Percentiles rank a stretch among this genome's conserved stretches.
These are phyloP conservation scores for Acanthamoeba healyi DNA, from an alignment of 208 protist genomes.

Conservation along the genomic window DNA sequence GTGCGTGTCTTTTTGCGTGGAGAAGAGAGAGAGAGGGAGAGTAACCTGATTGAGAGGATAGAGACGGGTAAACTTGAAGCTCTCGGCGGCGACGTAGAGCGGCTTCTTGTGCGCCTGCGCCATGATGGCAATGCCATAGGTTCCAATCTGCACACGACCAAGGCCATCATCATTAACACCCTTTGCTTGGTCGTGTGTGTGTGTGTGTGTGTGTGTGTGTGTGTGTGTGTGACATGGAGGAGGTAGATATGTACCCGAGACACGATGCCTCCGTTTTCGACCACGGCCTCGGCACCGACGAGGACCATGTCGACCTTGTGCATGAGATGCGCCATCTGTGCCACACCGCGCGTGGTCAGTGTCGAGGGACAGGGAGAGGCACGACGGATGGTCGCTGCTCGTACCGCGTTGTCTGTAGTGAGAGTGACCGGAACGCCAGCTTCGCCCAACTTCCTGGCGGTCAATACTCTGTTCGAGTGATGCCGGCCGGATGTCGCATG, in stretches of 20 bases:
- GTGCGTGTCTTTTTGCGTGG: too few relatives aligned
- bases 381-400: constrained; percentile 6
- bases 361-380: not conserved
- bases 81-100: constrained; percentile 99
- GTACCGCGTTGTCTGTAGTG: constrained; percentile 89
- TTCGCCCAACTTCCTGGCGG: constrained; percentile 76
- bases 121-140: constrained; percentile 97
- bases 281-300: constrained; percentile 97
- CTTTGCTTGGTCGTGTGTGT: too few relatives aligned
- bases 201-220: not conserved
- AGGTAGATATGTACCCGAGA: constrained; percentile 85
- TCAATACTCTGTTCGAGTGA: constrained; percentile 65
- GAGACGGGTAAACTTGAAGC: constrained; percentile 98
- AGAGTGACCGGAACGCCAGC: constrained; percentile 89
- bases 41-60: constrained; percentile 97
- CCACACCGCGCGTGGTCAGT: not conserved
- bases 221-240: not conserved
- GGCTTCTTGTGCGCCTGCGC: constrained; percentile 96
- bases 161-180: too few relatives aligned
- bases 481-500: too few relatives aligned
- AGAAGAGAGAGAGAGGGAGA: not conserved
- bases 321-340: constrained; percentile 81
- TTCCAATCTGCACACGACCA: constrained; percentile 91
- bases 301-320: constrained; percentile 96
- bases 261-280: constrained; percentile 99